Evolutionary conservation across 2,329 filamentous ascomycete species (phyloP).

Genomic region (Aspergillus glaucus): DNA sequence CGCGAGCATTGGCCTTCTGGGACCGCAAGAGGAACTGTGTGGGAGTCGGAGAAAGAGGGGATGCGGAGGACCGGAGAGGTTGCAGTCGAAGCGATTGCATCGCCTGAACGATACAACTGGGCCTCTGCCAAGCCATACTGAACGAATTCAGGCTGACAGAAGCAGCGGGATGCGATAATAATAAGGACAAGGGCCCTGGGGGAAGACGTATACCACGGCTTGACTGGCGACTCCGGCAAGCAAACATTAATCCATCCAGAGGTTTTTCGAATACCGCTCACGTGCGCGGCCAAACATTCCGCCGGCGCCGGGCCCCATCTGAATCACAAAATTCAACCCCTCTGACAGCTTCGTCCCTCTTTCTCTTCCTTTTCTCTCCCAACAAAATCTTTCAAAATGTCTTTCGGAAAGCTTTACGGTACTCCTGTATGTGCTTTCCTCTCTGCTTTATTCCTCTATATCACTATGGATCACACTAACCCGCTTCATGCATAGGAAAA

Average conservation of each 20-base stretch:
- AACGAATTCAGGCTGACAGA: constrained; percentile 7
- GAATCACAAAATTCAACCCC: constrained; percentile 23
- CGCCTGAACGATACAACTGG: constrained; percentile 29
- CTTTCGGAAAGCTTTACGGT: constrained; percentile 97
- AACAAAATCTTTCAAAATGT: constrained; percentile 56
- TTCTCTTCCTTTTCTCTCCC: constrained; percentile 11
- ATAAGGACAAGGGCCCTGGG: background rate
- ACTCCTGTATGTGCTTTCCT: constrained; percentile 58
- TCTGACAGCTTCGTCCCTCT: constrained; percentile 12
- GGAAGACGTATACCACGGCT: background rate
- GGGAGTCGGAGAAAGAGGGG: constrained; percentile 11
- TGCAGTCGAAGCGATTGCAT: constrained; percentile 31
- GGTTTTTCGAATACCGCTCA: constrained; percentile 20
- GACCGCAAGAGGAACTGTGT: constrained; percentile 5
- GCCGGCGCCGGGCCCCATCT: constrained; percentile 17
- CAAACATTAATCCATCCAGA: constrained; percentile 8
- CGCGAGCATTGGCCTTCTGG: constrained; percentile 15
- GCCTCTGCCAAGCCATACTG: constrained; percentile 34
- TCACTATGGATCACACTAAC: constrained; percentile 11
- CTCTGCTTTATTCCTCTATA: background rate
- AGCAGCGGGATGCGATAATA: constrained; percentile 2
- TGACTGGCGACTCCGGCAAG: background rate
- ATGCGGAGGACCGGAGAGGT: constrained; percentile 36
- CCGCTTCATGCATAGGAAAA: constrained; percentile 59
- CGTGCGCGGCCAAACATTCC: constrained; percentile 20